These are phyloP conservation scores for Cyphellophora attinorum DNA, from an alignment of 2,329 filamentous ascomycete species.

Conservation along the genomic window DNA sequence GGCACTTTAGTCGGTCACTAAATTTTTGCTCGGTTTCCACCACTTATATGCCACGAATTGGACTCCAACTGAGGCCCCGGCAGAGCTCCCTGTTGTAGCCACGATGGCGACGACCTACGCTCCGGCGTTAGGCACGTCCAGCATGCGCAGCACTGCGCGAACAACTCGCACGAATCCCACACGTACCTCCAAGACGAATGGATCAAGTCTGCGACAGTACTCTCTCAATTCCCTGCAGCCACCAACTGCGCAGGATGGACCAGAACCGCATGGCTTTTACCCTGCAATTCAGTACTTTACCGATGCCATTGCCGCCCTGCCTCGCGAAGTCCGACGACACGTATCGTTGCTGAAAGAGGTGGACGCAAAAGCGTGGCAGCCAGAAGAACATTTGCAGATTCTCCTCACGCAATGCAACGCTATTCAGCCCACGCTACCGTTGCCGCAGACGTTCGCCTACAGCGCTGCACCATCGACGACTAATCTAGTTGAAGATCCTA, in stretches of 20 bases:
- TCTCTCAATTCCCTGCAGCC: slow-evolving; percentile 21
- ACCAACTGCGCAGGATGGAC: slow-evolving; percentile 10
- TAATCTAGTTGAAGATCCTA: slow-evolving; percentile 8
- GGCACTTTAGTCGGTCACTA: too few relatives aligned
- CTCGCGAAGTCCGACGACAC: slow-evolving; percentile 89
- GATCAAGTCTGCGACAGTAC: slow-evolving; percentile 28
- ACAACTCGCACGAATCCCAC: slow-evolving; percentile 40
- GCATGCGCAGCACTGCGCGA: slow-evolving; percentile 21
- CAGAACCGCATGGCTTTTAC: slow-evolving; percentile 44
- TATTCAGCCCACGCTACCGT: slow-evolving; percentile 7
- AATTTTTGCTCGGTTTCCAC: too few relatives aligned
- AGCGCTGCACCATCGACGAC: slow-evolving; percentile 6
- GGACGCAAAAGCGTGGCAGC: slow-evolving; percentile 87
- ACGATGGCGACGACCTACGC: slow-evolving; percentile 17
- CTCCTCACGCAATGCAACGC: slow-evolving; percentile 49
- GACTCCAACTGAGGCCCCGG: too few relatives aligned
- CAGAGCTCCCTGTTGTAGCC: slow-evolving; percentile 6
- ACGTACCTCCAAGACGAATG: slow-evolving; percentile 36
- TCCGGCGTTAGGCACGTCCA: slow-evolving; percentile 17
- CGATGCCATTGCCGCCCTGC: slow-evolving; percentile 82
- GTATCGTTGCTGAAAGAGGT: slow-evolving; percentile 96
- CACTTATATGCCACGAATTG: too few relatives aligned
- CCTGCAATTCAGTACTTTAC: slow-evolving; percentile 68
- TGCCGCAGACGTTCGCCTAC: slow-evolving; percentile 6
- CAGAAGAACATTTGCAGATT: slow-evolving; percentile 72